Evolutionary conservation across 805 yeast species (phyloP).

Genomic region (Candida hungchunana): DNA sequence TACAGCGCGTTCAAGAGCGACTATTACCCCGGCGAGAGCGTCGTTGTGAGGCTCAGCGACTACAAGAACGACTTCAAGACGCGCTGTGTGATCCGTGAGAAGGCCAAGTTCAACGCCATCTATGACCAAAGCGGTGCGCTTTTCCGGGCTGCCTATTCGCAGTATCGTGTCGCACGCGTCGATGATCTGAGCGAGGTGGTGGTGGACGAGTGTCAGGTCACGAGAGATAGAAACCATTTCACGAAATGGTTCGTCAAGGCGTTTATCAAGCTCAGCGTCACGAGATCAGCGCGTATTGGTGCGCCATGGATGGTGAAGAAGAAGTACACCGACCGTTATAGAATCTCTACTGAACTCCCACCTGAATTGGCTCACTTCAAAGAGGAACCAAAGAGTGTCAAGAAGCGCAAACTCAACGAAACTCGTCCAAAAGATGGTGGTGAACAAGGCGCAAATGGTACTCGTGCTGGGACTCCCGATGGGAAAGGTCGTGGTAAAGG

Average conservation of each 20-base stretch:
- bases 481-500: conserved; percentile 4
- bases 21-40: conserved; percentile 88
- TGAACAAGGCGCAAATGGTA: conserved; percentile 1
- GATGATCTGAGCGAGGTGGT: conserved; percentile 54
- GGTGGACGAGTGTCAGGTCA: conserved; percentile 67
- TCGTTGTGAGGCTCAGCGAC: conserved; percentile 46
- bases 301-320: conserved; percentile 95
- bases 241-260: conserved; percentile 91
- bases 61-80: conserved; percentile 26
- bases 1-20: conserved; percentile 73
- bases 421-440: conserved; percentile 10
- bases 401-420: conserved; percentile 10
- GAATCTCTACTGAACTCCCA: conserved; percentile 60
- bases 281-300: conserved; percentile 75
- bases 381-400: conserved; percentile 21
- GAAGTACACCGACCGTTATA: conserved; percentile 64
- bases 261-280: conserved; percentile 65
- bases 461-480: conserved; percentile 10
- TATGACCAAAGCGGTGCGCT: conserved; percentile 32
- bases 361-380: conserved; percentile 38
- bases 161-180: conserved; percentile 65
- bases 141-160: conserved; percentile 49
- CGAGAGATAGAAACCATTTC: conserved; percentile 80
- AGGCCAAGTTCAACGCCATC: conserved; percentile 66
- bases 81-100: conserved; percentile 67